Percentiles rank a stretch among this genome's conserved stretches.
Conservation (phyloP, 2,329 filamentous ascomycete species). For the Pseudogymnoascus sp. region DNA sequence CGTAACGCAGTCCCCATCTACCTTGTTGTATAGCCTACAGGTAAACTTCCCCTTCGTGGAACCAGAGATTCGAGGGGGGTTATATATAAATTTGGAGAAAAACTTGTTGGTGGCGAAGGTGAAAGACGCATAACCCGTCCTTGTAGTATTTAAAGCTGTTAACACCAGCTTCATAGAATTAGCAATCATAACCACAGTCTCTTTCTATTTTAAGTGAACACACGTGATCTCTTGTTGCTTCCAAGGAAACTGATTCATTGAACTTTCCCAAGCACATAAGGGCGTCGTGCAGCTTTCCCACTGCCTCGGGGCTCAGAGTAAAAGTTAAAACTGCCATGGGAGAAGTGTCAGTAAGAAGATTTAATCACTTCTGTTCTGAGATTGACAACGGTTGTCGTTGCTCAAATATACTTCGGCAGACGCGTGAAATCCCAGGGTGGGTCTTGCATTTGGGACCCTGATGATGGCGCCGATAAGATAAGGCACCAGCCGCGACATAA, state of each 20-base stretch:
- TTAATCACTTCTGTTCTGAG: background rate
- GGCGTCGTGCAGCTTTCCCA: slow-evolving; percentile 63
- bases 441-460: background rate
- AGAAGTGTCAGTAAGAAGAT: background rate
- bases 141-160: slow-evolving; percentile 71
- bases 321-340: slow-evolving; percentile 61
- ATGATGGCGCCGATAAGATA: background rate
- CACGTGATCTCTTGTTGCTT: slow-evolving; percentile 63
- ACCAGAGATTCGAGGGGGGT: slow-evolving; percentile 32
- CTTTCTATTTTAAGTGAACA: slow-evolving; percentile 23
- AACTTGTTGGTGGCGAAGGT: slow-evolving; percentile 60
- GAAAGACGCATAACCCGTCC: slow-evolving; percentile 71
- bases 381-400: background rate
- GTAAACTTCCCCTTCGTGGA: slow-evolving; percentile 50
- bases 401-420: background rate
- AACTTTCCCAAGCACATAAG: slow-evolving; percentile 72
- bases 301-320: slow-evolving; percentile 65
- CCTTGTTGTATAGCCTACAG: slow-evolving; percentile 68
- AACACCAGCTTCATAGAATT: slow-evolving; percentile 52
- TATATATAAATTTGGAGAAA: slow-evolving; percentile 65
- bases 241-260: slow-evolving; percentile 69
- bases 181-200: slow-evolving; percentile 11
- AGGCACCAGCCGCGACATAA: background rate
- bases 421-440: background rate
- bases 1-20: slow-evolving; percentile 27